Evolutionary conservation across 768 basidiomycete species (phyloP).

Genomic region (Boletus sp.): DNA sequence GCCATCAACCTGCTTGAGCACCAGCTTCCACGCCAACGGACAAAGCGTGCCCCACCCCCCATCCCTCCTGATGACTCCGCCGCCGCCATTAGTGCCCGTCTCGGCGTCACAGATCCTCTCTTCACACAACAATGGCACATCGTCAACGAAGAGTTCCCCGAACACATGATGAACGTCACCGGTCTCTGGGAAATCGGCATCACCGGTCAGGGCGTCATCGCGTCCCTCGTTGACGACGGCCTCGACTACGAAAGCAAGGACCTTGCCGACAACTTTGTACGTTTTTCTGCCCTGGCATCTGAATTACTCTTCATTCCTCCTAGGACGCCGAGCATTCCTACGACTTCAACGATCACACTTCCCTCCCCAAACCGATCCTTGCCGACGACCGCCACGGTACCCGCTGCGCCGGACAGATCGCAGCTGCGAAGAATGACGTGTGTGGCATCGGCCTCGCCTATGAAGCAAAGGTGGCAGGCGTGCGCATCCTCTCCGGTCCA

Average conservation of each 20-base stretch:
- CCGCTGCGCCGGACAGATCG: slow-evolving; percentile 95
- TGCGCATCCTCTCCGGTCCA: slow-evolving; percentile 92
- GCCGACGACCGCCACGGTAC: slow-evolving; percentile 96
- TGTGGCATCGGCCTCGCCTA: slow-evolving; percentile 97
- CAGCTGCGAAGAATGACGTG: slow-evolving; percentile 85
- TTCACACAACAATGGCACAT: slow-evolving; percentile 93
- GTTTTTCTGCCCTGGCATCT: slow-evolving; percentile 29
- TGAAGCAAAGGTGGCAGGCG: slow-evolving; percentile 84
- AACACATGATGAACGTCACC: slow-evolving; percentile 91
- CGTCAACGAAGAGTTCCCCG: slow-evolving; percentile 78
- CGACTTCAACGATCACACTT: slow-evolving; percentile 93
- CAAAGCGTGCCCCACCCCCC: slow-evolving; percentile 72
- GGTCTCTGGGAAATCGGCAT: slow-evolving; percentile 88
- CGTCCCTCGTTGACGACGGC: slow-evolving; percentile 93
- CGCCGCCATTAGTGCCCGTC: slow-evolving; percentile 49
- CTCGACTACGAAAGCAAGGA: slow-evolving; percentile 88
- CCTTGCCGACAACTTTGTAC: slow-evolving; percentile 86
- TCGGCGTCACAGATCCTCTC: slow-evolving; percentile 77
- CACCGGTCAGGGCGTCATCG: slow-evolving; percentile 81
- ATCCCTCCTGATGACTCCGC: slow-evolving; percentile 37
- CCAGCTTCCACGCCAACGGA: slow-evolving; percentile 64
- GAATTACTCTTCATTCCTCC: neutral
- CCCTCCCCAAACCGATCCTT: slow-evolving; percentile 82
- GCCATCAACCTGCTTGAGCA: slow-evolving; percentile 59
- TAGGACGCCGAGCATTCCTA: slow-evolving; percentile 87